Evolutionary conservation across 2,329 filamentous ascomycete species (phyloP).

Genomic region (Colletotrichum zoysiae): DNA sequence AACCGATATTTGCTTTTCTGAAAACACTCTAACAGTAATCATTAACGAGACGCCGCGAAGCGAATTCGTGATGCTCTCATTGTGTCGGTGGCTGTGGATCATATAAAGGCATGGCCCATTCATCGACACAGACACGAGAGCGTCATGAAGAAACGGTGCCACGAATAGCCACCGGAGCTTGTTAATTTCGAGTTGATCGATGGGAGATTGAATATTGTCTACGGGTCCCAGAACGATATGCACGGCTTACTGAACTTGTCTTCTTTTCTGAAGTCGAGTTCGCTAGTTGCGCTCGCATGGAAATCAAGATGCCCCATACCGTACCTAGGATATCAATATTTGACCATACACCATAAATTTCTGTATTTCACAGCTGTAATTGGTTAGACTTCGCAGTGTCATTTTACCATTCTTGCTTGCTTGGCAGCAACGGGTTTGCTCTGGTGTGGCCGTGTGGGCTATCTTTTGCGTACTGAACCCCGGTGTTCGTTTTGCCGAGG

Average conservation of each 20-base stretch:
- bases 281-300: neutral
- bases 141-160: neutral
- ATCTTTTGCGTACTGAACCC: conserved; percentile 5
- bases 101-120: neutral
- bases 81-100: neutral
- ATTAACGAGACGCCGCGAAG: neutral
- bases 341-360: neutral
- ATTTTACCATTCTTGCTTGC: neutral
- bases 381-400: neutral
- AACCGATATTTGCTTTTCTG: too few relatives aligned
- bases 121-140: neutral
- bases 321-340: neutral
- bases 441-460: neutral
- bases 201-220: neutral
- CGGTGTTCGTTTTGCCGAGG: neutral
- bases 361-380: neutral
- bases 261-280: neutral
- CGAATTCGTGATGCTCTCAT: too few relatives aligned
- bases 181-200: neutral
- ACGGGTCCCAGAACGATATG: neutral
- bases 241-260: neutral
- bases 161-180: neutral
- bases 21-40: accelerated
- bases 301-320: conserved; percentile 22
- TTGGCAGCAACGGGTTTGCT: conserved; percentile 1